phyloP scores from a whole-genome alignment of 495 filamentous ascomycete species.

The Bryoglossum gracile region DNA sequence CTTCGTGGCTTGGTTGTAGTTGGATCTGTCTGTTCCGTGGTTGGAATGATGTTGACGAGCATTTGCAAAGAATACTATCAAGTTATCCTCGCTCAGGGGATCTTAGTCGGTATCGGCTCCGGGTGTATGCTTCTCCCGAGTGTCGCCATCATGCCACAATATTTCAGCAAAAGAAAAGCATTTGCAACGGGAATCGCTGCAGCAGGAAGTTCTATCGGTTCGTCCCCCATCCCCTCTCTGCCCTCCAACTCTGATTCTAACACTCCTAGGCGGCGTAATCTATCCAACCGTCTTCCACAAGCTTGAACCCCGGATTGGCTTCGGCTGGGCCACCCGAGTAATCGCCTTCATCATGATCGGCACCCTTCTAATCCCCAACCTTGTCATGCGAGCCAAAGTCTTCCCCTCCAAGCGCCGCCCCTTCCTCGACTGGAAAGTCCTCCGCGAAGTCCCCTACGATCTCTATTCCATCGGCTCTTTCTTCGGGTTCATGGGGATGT shows the following conservation, averaged over 20 bases:
- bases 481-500: constrained; percentile 58
- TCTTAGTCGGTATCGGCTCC: constrained; percentile 63
- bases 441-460: constrained; percentile 19
- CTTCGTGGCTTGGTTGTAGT: constrained; percentile 32
- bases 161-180: constrained; percentile 58
- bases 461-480: constrained; percentile 58
- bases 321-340: constrained; percentile 65
- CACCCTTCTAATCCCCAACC: constrained; percentile 36
- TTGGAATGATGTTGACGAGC: constrained; percentile 66
- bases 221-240: constrained; percentile 55
- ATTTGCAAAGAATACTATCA: constrained; percentile 63
- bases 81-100: constrained; percentile 65
- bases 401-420: constrained; percentile 9
- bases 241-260: too few relatives aligned
- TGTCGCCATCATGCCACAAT: constrained; percentile 59
- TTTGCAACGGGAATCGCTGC: constrained; percentile 51
- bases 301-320: constrained; percentile 57
- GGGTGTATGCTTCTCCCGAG: constrained; percentile 67
- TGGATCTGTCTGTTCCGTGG: constrained; percentile 48
- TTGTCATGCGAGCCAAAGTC: constrained; percentile 17
- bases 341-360: constrained; percentile 56
- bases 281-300: constrained; percentile 59
- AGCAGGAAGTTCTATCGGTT: constrained; percentile 21
- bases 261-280: constrained; percentile 48
- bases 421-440: constrained; percentile 9